phyloP scores from a whole-genome alignment of 306 rosid genomes.

The Lagenaria siceraria region DNA sequence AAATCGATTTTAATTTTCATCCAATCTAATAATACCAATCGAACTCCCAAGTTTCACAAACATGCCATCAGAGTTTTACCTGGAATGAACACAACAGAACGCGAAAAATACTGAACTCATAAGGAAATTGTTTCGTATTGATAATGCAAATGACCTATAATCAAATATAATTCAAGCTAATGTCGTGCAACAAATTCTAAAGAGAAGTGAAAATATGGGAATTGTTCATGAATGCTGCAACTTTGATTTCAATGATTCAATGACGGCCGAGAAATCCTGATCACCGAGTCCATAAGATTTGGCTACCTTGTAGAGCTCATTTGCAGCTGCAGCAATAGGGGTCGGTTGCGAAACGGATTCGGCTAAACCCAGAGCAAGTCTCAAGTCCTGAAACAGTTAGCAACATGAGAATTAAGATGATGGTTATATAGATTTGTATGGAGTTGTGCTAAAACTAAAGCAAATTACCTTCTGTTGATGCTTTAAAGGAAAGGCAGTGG shows the following conservation, averaged over 20 bases:
- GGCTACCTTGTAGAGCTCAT: slow-evolving; percentile 88
- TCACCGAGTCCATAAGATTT: slow-evolving; percentile 76
- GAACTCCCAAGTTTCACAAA: neutral
- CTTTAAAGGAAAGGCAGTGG: slow-evolving; percentile 86
- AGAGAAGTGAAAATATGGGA: neutral
- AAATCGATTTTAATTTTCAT: neutral
- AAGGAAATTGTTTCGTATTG: neutral
- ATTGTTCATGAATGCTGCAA: slow-evolving; percentile 19
- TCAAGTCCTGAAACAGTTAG: slow-evolving; percentile 52
- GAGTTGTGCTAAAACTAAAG: slow-evolving; percentile 1
- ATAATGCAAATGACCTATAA: neutral
- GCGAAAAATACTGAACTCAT: neutral
- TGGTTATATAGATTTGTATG: neutral
- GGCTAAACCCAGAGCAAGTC: slow-evolving; percentile 89
- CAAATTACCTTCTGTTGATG: slow-evolving; percentile 84
- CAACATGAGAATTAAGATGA: neutral
- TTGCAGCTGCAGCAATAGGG: slow-evolving; percentile 90
- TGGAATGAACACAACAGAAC: neutral
- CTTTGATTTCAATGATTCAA: slow-evolving; percentile 75
- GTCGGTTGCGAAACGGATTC: slow-evolving; percentile 84
- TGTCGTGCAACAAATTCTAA: neutral
- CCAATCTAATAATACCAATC: neutral
- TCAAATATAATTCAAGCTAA: neutral
- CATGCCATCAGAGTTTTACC: neutral
- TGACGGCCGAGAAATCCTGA: slow-evolving; percentile 90